phyloP scores from a whole-genome alignment of 2,329 filamentous ascomycete genomes.

The Raffaelea ambrosiae region DNA sequence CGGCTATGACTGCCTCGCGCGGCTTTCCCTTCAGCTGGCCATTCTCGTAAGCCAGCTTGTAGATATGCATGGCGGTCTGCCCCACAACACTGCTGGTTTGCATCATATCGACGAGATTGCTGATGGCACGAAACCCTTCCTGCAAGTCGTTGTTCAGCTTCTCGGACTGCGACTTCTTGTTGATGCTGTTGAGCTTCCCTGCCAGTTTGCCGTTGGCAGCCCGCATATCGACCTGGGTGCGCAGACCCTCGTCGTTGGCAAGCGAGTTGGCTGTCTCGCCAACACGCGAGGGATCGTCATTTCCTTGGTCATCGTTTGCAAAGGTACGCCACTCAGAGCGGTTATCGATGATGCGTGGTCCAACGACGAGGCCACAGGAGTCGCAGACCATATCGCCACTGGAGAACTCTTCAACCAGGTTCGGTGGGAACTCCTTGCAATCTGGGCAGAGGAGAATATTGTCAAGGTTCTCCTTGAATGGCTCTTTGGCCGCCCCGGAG shows the following conservation, averaged over 20 bases:
- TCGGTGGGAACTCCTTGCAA: constrained; percentile 86
- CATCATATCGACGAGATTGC: constrained; percentile 76
- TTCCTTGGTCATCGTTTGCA: constrained; percentile 93
- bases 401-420: constrained; percentile 86
- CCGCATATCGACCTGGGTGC: constrained; percentile 17
- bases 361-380: constrained; percentile 84
- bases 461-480: constrained; percentile 73
- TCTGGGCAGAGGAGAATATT: constrained; percentile 80
- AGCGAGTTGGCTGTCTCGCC: constrained; percentile 88
- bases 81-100: constrained; percentile 72
- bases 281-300: constrained; percentile 95
- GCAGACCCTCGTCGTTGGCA: constrained; percentile 15
- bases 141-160: constrained; percentile 39
- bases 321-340: constrained; percentile 98
- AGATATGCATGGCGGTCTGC: constrained; percentile 89
- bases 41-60: constrained; percentile 87
- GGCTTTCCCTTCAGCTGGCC: constrained; percentile 94
- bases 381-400: constrained; percentile 88
- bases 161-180: constrained; percentile 19
- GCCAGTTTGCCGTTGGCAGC: constrained; percentile 15
- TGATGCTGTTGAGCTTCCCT: constrained; percentile 17
- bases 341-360: constrained; percentile 86
- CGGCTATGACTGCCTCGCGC: constrained; percentile 86
- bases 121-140: constrained; percentile 78
- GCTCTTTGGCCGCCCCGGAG: constrained; percentile 17